These are phyloP conservation scores for Paramarasmius palmivorus DNA, from an alignment of 1,284 basidiomycete species.

Conservation along the genomic window DNA sequence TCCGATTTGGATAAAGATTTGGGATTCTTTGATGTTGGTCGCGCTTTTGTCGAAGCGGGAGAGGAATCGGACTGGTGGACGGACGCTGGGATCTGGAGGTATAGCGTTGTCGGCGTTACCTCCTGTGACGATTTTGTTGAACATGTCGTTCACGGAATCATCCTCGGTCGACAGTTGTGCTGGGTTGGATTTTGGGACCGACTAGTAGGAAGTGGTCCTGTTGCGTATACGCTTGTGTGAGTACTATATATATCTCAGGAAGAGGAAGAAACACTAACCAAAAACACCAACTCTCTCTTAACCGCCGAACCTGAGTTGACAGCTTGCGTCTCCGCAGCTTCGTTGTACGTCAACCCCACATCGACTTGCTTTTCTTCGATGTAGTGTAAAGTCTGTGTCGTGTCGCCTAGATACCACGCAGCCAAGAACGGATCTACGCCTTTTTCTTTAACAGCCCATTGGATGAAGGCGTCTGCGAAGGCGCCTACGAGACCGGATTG, in stretches of 20 bases:
- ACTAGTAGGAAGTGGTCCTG: slow-evolving; percentile 46
- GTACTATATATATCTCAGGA: not conserved
- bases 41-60: slow-evolving; percentile 56
- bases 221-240: not conserved
- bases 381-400: slow-evolving; percentile 42
- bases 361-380: slow-evolving; percentile 40
- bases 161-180: slow-evolving; percentile 27
- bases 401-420: slow-evolving; percentile 52
- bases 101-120: slow-evolving; percentile 39
- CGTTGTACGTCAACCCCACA: slow-evolving; percentile 49
- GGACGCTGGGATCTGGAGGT: slow-evolving; percentile 18
- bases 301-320: slow-evolving; percentile 28
- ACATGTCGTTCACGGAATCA: slow-evolving; percentile 39
- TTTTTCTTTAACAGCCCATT: slow-evolving; percentile 25
- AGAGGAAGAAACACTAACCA: slow-evolving; percentile 26
- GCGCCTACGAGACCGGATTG: slow-evolving; percentile 46
- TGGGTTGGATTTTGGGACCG: slow-evolving; percentile 35
- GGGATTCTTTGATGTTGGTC: slow-evolving; percentile 54
- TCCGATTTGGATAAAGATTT: slow-evolving; percentile 46
- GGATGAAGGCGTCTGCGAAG: slow-evolving; percentile 46
- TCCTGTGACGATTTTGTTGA: slow-evolving; percentile 40
- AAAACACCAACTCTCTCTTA: slow-evolving; percentile 38
- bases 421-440: slow-evolving; percentile 40
- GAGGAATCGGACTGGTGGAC: slow-evolving; percentile 45
- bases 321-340: slow-evolving; percentile 42